Base-by-base conservation (phyloP, 2,329 filamentous ascomycete species). In the Colletotrichum godetiae region DNA sequence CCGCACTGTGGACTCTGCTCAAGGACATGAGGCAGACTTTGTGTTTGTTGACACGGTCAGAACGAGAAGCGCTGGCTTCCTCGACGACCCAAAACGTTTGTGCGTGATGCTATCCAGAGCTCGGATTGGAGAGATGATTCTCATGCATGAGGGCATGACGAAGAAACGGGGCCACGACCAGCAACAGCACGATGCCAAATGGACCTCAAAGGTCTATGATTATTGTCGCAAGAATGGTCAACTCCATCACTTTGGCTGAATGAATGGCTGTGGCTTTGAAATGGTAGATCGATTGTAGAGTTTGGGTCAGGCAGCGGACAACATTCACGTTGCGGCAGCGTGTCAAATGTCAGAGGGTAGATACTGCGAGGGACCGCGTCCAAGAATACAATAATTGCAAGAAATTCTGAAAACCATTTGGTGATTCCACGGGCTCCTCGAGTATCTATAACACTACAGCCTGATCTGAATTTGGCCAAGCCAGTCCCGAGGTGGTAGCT, bases 21-120 rank as follows among this genome's bases (percentile, higher is more conserved):
- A 87, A 52, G 86, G 86, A 0, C 85, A 86, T 15, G 84, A 88
- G 69, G 85, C 86, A 0, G 86, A 88, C 53, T 79, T 87, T 5
- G 84, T 88, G 0, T 83, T 87, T 42, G 78, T 88, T 0, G 86
- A 88, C 77, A 80, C 87, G 74, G 86, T 87, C 2, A 79, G 84
- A n/a, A 82, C 83, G 0, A 77, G 76, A 0, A 78, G 78, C 0
- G 82, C 83, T 0, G 80, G 79, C 0, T 87, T 87, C 62, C 83
- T 87, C 76, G 82, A 87, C 27, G 82, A 87, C 19, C 78, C 82
- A 0, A 83, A 85, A 49, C 79, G 86, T 0, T 80, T 88, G 2
- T 87, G 86, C 19, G 86, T 88, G 0, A 85, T 85, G 0, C 79
- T 87, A 8, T 87, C 86, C 0, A 79, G 86, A 3, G 85, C 85